Base-by-base conservation (phyloP, 2,329 filamentous ascomycete genomes). In the Fusarium sp. region DNA sequence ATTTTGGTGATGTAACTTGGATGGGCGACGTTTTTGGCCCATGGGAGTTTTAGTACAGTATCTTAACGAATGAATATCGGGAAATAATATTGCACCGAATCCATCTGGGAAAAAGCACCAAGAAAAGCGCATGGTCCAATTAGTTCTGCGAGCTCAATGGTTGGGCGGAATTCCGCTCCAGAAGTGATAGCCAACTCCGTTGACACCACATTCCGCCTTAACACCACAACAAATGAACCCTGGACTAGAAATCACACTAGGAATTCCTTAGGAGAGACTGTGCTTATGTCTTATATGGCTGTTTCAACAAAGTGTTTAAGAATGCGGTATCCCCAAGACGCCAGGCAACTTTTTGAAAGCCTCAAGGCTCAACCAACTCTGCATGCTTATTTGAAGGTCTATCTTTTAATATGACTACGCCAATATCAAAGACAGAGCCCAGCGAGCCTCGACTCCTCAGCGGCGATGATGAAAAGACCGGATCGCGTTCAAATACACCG, bases 11-110 rank as follows among this genome's bases (percentile, higher is more conserved):
- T 65, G 69, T 82, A 52, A 71, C 77, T 23, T 83, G 81, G 81
- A 82, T 83, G 79, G 77, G 79, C 21, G 81, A 82, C 44, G 77
- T 81, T 10, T 82, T 82, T 73, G 79, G 80, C 3, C 79, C 81
- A 9, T 82, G 80, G 81, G 80, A 82, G 23, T 78, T 79, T 44
- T 81, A 66, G 72, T 25, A 48, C 14, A 66, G 72, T 25, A 48
- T 16, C 19, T 45, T 37, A n/a, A 33, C 10, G n/a, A 18, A 29
- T 39, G 35, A 25, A 48, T 33, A 39, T 9, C 48, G 61, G 55
- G 27, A 16, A 29, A 25, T 61, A 11, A 51, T 23, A 41, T 38
- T 33, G n/a, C 11, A 42, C 58, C 35, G 39, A 38, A 38, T 44
- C 61, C 63, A 63, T 35, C 33, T 16, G n/a, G 5, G 35, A 10